phyloP scores from a whole-genome alignment of 1,284 basidiomycete species.

The Hymenochaete sp. region DNA sequence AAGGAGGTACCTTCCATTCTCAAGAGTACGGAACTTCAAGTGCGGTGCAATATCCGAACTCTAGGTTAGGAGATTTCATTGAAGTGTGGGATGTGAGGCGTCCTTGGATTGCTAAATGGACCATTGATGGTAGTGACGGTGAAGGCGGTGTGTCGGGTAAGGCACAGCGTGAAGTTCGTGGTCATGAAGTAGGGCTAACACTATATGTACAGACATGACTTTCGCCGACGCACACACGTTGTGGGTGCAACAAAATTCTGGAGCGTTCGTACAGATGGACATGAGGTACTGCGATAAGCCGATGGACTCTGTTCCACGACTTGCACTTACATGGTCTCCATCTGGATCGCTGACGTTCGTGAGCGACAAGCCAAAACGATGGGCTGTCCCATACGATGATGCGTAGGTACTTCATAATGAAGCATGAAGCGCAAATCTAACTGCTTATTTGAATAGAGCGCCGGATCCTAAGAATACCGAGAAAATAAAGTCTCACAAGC shows the following conservation, averaged over 20 bases:
- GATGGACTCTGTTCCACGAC: conserved; percentile 62
- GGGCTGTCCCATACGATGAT: conserved; percentile 82
- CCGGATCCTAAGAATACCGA: neutral
- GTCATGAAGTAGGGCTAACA: conserved; percentile 2
- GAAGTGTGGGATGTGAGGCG: conserved; percentile 87
- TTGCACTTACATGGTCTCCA: conserved; percentile 61
- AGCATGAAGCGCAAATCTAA: conserved; percentile 7
- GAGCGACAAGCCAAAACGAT: conserved; percentile 44
- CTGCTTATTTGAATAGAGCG: neutral
- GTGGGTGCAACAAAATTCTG: conserved; percentile 72
- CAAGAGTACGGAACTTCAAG: too few species aligned
- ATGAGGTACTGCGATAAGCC: conserved; percentile 54
- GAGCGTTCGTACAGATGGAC: conserved; percentile 75
- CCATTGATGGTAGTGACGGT: conserved; percentile 47
- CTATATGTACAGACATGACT: conserved; percentile 43
- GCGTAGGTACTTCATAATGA: conserved; percentile 41
- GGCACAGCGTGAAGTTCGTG: conserved; percentile 19
- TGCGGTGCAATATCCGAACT: conserved; percentile 19
- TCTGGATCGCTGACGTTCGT: conserved; percentile 66
- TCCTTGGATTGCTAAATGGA: conserved; percentile 78
- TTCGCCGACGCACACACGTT: conserved; percentile 68
- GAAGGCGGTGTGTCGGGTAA: conserved; percentile 67
- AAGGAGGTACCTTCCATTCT: too few species aligned
- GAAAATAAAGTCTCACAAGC: conserved; percentile 33
- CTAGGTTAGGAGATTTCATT: conserved; percentile 44